A percentile compares a stretch with the other conserved stretches of the same genome.
Evolutionary conservation across 2,329 filamentous ascomycete species (phyloP).

Genomic region (Colletotrichum tropicicola): DNA sequence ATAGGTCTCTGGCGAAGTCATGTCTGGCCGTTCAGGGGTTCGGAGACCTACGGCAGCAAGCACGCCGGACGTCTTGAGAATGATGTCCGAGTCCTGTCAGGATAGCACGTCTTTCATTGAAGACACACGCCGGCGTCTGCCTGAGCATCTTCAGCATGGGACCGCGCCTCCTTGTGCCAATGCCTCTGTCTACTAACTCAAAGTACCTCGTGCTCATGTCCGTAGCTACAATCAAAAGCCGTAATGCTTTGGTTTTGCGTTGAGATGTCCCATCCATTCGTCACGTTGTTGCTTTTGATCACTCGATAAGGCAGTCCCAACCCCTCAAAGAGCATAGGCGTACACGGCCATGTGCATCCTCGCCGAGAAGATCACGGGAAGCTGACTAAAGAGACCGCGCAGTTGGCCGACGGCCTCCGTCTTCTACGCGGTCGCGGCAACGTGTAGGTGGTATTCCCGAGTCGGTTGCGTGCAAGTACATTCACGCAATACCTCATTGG

Average conservation of each 20-base stretch:
- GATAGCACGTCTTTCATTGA: neutral
- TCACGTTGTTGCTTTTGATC: neutral
- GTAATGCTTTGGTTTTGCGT: neutral
- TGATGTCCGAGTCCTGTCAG: neutral
- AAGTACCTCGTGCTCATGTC: neutral
- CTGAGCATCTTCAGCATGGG: neutral
- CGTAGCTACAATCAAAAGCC: neutral
- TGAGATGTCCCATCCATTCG: neutral
- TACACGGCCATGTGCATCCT: too few relatives aligned
- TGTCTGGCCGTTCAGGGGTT: neutral
- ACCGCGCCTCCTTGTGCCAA: neutral
- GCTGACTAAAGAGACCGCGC: neutral
- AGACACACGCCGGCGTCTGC: neutral
- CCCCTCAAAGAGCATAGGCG: neutral
- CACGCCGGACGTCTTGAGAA: neutral
- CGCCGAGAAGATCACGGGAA: neutral
- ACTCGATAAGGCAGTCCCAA: neutral
- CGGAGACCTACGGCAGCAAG: neutral
- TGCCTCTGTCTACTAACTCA: neutral
- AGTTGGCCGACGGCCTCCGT: neutral
- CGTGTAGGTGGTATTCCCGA: neutral
- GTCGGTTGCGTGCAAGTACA: neutral
- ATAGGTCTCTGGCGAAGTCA: neutral
- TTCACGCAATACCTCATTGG: neutral
- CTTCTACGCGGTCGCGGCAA: neutral